Base-by-base conservation (phyloP, 306 rosid species). In the Cicer cuneatum region DNA sequence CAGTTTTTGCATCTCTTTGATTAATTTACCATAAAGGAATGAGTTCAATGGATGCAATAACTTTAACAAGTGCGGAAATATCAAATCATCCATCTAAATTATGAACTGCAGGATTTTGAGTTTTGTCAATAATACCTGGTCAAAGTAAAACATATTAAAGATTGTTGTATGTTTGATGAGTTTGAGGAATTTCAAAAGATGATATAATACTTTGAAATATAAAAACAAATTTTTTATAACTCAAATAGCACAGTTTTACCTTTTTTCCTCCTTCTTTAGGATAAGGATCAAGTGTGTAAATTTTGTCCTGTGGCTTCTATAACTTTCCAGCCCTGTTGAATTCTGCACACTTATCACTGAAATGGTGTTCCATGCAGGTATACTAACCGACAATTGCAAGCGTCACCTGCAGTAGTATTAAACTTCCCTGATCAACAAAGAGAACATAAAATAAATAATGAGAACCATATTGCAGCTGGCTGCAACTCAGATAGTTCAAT, bases 281-380 rank as follows among this genome's bases (percentile, higher is more conserved):
- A 63, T 39, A 68, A 42, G 37, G 41, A 72, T 51, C 19, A 51
- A 47, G 10, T 51, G 15, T 38, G 41, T 67, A 16, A 60, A 63
- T 73, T 69, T 76, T 29, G 51, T 79, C 52, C 10, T 4, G 13
- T 78, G 71, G 54, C 35, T 38, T 40, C 8, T 49, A 14, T 58
- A 48, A 13, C 9, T 61, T 56, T 48, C n/a, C 40, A 66, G 14
- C 69, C 19, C 7, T 10, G 8, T 29, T 40, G 24, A 66, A 52
- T 69, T 43, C 35, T 63, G 8, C 45, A 8, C 61, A 61, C 83
- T 77, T 47, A 81, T 53, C 24, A 43, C 64, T 80, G 71, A 56
- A 18, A 69, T 49, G 74, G 61, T 62, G 29, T 48, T 33, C 79
- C 73, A 15, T 83, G 85, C 90, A 95, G 99, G 87, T 95, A 92